Evolutionary conservation across 2,329 filamentous ascomycete species (phyloP).

Genomic region (Apiospora koreana): DNA sequence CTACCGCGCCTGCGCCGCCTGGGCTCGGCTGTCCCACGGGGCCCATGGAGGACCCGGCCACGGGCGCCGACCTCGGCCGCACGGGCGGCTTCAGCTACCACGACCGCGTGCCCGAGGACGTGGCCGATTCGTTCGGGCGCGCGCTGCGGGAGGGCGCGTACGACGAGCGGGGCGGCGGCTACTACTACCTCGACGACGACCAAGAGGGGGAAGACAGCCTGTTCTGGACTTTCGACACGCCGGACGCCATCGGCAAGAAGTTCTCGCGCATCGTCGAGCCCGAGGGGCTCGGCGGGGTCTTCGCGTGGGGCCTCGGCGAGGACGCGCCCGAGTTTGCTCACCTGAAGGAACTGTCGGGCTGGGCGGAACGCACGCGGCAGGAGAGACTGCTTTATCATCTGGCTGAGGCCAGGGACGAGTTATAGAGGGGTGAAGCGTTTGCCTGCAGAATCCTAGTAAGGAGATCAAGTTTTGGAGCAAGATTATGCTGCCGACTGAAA

Average conservation of each 20-base stretch:
- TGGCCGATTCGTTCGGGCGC: constrained; percentile 27
- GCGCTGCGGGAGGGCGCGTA: constrained; percentile 26
- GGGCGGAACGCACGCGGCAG: constrained; percentile 12
- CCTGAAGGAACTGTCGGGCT: constrained; percentile 27
- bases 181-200: constrained; percentile 29
- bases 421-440: neutral
- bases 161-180: constrained; percentile 31
- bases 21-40: constrained; percentile 56
- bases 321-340: constrained; percentile 31
- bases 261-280: constrained; percentile 29
- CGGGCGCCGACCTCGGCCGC: constrained; percentile 59
- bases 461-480: too few species aligned
- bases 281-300: constrained; percentile 32
- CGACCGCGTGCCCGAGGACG: constrained; percentile 28
- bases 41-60: constrained; percentile 58
- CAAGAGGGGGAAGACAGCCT: constrained; percentile 20
- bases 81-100: constrained; percentile 33
- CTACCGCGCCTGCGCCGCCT: neutral
- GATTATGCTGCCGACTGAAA: too few species aligned
- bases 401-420: neutral
- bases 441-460: too few species aligned
- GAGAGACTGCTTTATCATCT: too few species aligned
- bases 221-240: constrained; percentile 37
- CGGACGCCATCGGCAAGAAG: constrained; percentile 28
- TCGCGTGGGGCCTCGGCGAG: constrained; percentile 36